Conservation (phyloP, 2,329 filamentous ascomycete species). For the Arachnopeziza araneosa region DNA sequence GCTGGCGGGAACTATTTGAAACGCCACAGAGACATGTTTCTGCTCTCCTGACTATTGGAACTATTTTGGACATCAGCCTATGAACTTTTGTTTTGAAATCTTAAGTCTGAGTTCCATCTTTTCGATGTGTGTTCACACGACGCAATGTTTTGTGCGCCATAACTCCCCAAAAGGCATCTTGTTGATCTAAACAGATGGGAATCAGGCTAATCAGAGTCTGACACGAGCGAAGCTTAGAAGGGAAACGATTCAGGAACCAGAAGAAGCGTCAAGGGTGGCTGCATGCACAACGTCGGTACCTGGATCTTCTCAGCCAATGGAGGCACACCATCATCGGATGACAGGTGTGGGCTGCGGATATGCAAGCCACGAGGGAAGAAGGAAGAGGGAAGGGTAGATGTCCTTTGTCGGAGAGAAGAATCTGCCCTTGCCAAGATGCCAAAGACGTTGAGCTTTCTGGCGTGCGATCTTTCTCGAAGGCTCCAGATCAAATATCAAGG, state of each 20-base stretch:
- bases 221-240: background rate
- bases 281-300: background rate
- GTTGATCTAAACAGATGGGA: background rate
- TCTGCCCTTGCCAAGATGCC: background rate
- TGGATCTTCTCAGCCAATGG: background rate
- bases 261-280: background rate
- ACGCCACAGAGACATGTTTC: background rate
- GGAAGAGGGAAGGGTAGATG: too few species aligned
- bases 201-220: background rate
- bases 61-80: too few species aligned
- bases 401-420: background rate
- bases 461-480: background rate
- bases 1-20: background rate
- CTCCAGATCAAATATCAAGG: background rate
- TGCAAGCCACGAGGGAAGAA: too few species aligned
- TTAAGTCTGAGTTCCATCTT: too few species aligned
- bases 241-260: background rate
- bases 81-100: too few species aligned
- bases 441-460: background rate
- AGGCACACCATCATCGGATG: background rate
- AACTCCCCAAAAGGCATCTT: background rate
- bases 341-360: background rate
- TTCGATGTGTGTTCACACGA: too few species aligned
- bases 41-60: too few species aligned
- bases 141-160: background rate